Evolutionary conservation across 768 basidiomycete genomes (phyloP), one percentile per base, ranked within the genome.

Genomic region (Lactifluus pinguis): DNA sequence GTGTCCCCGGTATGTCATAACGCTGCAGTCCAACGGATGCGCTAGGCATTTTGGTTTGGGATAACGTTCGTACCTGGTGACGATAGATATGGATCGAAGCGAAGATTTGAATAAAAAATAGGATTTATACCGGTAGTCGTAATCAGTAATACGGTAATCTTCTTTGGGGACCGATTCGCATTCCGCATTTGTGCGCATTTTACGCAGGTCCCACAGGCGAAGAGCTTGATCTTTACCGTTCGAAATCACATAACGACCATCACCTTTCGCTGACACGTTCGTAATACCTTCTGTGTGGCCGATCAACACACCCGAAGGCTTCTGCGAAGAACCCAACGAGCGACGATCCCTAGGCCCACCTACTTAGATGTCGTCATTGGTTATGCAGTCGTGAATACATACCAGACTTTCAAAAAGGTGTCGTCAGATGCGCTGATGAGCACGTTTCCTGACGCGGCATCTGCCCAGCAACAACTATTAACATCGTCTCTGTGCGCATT

Each of bases 221-320:
- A 93, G 76, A 1, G 89, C 83, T 68, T 98, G 95, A 70, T 98
- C 95, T 73, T 98, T 98, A 41, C 93, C 93, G 68, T 98, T 98
- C 17, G 92, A 94, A 49, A 98, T 86, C 49, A 95, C 77, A 70
- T 98, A 98, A 61, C 95, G 85, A 9, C 95, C 95, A 69, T 98
- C 95, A 6, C 95, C 95, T 68, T 97, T 98, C 1, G 95, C 87
- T 38, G 92, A 88, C 14, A 97, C 93, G 65, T 92, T 91, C 6
- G 95, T 94, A 59, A 98, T 88, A 45, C 95, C 92, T 68, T 98
- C 95, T 0, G 93, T 97, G 65, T 98, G 95, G 0, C 97, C 97
- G 47, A 95, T 85, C 14, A 98, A 79, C 1, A 95, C 89, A 21
- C 95, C 97, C 3, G 93, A 93, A 9, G 97, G 93, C 67, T 89